These are phyloP conservation scores for Aspergillus persii DNA, from an alignment of 2,329 filamentous ascomycete species.

Conservation along the genomic window DNA sequence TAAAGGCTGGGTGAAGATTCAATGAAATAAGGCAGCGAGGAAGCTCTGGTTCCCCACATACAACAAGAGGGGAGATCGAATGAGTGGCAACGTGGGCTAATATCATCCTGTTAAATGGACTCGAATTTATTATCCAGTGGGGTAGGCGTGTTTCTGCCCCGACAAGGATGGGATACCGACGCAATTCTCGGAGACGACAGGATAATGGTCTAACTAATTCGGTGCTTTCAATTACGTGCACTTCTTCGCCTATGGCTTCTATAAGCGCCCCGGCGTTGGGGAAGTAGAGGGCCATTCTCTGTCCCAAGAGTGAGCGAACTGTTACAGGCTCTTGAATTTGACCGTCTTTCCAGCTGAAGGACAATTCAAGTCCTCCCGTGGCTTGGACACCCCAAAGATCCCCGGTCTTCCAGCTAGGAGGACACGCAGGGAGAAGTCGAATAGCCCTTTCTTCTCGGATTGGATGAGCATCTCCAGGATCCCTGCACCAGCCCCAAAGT, in stretches of 20 bases:
- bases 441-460: slow-evolving; percentile 34
- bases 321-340: slow-evolving; percentile 17
- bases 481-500: slow-evolving; percentile 50
- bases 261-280: slow-evolving; percentile 15
- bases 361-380: slow-evolving; percentile 37
- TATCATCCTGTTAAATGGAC: neutral
- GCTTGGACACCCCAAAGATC: slow-evolving; percentile 35
- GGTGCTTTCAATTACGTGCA: neutral
- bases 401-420: slow-evolving; percentile 34
- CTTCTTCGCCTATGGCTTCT: slow-evolving; percentile 13
- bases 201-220: neutral
- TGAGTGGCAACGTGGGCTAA: neutral
- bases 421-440: slow-evolving; percentile 41
- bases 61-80: neutral
- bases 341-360: slow-evolving; percentile 38
- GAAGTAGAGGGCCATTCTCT: slow-evolving; percentile 18
- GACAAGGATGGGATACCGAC: neutral
- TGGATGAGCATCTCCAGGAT: slow-evolving; percentile 49
- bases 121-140: neutral
- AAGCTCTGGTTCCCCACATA: neutral
- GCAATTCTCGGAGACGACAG: neutral
- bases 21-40: neutral
- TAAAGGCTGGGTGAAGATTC: neutral
- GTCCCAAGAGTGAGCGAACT: slow-evolving; percentile 15
- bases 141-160: neutral